phyloP scores from a whole-genome alignment of 768 basidiomycete species.

The Daedaleopsis nitida region DNA sequence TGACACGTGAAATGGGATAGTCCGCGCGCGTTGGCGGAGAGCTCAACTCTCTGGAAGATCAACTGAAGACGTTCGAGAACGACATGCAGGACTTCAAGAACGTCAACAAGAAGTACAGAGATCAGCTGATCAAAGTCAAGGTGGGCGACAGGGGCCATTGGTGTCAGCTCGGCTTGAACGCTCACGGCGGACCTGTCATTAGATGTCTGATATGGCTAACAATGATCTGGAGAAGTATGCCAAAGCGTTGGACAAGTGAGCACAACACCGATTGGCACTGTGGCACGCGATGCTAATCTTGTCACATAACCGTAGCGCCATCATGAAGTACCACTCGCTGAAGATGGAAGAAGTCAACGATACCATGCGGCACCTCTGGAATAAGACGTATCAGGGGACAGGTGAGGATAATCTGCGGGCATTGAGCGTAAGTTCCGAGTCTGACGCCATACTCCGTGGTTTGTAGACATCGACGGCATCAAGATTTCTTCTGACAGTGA shows the following conservation, averaged over 20 bases:
- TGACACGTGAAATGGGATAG: slow-evolving; percentile 38
- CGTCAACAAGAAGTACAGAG: slow-evolving; percentile 81
- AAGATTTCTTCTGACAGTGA: slow-evolving; percentile 93
- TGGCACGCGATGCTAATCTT: slow-evolving; percentile 19
- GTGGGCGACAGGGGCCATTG: slow-evolving; percentile 39
- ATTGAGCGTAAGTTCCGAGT: neutral
- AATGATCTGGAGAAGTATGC: slow-evolving; percentile 96
- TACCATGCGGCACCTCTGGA: slow-evolving; percentile 96
- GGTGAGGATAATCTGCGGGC: slow-evolving; percentile 48
- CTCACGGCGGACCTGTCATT: neutral
- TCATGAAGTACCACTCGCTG: slow-evolving; percentile 96
- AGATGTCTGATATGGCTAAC: slow-evolving; percentile 99
- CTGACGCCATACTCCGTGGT: neutral
- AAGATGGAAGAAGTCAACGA: slow-evolving; percentile 99
- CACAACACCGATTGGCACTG: neutral
- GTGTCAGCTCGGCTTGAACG: neutral
- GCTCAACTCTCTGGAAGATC: slow-evolving; percentile 68
- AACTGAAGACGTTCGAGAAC: slow-evolving; percentile 61
- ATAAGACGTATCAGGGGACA: slow-evolving; percentile 98
- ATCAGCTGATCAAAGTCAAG: slow-evolving; percentile 94
- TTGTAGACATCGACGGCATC: slow-evolving; percentile 93
- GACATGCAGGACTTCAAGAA: slow-evolving; percentile 88
- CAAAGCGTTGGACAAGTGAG: slow-evolving; percentile 95
- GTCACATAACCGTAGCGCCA: slow-evolving; percentile 60
- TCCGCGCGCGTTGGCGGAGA: slow-evolving; percentile 84